Percentiles rank a stretch among this genome's conserved stretches.
These are phyloP conservation scores for Albifimbria verrucaria DNA, from an alignment of 2,329 filamentous ascomycete species.

Conservation along the genomic window DNA sequence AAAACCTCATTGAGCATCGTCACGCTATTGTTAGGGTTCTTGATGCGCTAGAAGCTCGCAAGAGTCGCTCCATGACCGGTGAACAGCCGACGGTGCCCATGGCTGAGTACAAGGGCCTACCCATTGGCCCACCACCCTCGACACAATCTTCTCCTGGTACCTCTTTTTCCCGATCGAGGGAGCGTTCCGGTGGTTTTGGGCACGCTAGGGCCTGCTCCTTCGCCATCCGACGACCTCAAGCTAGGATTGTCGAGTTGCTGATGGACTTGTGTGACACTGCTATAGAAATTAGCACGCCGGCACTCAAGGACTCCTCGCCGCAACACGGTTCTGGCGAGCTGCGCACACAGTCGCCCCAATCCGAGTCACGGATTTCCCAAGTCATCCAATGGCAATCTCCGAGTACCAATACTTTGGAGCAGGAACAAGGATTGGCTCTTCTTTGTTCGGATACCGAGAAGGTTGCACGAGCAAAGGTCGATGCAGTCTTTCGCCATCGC, in stretches of 20 bases:
- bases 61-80: constrained; percentile 60
- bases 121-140: constrained; percentile 74
- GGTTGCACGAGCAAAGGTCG: constrained; percentile 82
- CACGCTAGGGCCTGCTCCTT: constrained; percentile 83
- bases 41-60: constrained; percentile 81
- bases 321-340: constrained; percentile 68
- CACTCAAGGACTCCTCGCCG: constrained; percentile 78
- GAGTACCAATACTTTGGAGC: constrained; percentile 83
- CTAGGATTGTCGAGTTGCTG: constrained; percentile 89
- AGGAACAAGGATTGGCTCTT: constrained; percentile 83
- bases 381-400: constrained; percentile 97
- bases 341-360: constrained; percentile 91
- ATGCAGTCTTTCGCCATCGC: constrained; percentile 86
- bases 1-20: constrained; percentile 86
- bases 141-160: constrained; percentile 69
- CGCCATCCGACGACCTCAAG: constrained; percentile 82
- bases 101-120: constrained; percentile 83
- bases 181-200: constrained; percentile 72
- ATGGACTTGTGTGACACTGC: constrained; percentile 95
- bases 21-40: constrained; percentile 93
- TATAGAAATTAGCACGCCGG: constrained; percentile 88
- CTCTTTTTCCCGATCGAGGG: constrained; percentile 68
- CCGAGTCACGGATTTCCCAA: constrained; percentile 90
- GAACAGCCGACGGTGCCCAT: constrained; percentile 50
- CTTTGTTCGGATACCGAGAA: constrained; percentile 89